Evolutionary conservation across 2,329 filamentous ascomycete species (phyloP).

Genomic region (Colletotrichum sp.): DNA sequence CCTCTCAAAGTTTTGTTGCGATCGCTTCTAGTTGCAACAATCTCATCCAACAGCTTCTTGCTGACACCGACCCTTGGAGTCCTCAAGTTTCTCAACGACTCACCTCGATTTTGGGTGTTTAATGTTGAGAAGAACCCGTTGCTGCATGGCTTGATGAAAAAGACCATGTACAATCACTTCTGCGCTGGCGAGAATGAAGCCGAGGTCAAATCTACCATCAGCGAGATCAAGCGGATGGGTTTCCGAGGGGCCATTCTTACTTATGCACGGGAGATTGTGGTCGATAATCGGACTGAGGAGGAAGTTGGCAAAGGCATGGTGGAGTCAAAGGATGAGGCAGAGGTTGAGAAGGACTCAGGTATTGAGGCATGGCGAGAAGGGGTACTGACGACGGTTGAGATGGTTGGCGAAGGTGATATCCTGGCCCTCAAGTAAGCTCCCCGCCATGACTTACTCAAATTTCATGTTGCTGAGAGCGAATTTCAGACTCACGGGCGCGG

Average conservation of each 20-base stretch:
- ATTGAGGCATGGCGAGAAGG: constrained; percentile 75
- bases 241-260: constrained; percentile 85
- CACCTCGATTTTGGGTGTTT: constrained; percentile 34
- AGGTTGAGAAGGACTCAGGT: constrained; percentile 55
- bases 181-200: constrained; percentile 78
- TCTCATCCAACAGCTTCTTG: neutral
- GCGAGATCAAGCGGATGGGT: constrained; percentile 72
- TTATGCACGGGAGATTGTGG: constrained; percentile 83
- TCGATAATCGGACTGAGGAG: constrained; percentile 58
- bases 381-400: constrained; percentile 73
- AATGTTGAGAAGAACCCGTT: constrained; percentile 78
- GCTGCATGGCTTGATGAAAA: constrained; percentile 73
- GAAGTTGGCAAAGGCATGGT: constrained; percentile 46
- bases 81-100: neutral
- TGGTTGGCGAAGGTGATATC: constrained; percentile 71
- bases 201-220: constrained; percentile 71
- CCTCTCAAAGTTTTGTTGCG: neutral
- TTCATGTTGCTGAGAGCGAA: neutral
- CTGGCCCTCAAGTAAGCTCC: constrained; percentile 64
- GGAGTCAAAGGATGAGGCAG: constrained; percentile 51
- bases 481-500: constrained; percentile 79
- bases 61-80: neutral
- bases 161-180: constrained; percentile 90
- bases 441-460: neutral
- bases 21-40: neutral